Evolutionary conservation across 208 protist genomes (phyloP).

Genomic region (Angomonas deanei): DNA sequence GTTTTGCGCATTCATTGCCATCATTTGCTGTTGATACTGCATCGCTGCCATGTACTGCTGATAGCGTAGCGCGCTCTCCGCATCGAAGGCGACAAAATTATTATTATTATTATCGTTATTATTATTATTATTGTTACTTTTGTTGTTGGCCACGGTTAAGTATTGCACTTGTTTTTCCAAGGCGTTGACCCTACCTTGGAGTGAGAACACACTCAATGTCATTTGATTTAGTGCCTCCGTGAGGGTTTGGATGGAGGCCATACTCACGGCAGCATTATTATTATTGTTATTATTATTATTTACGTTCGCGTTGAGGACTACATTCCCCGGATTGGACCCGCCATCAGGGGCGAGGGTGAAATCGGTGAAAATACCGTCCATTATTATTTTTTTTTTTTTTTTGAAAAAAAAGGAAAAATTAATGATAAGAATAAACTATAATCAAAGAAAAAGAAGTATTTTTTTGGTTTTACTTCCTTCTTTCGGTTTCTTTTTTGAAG

Average conservation of each 20-base stretch:
- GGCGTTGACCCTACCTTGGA: background rate
- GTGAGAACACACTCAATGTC: background rate
- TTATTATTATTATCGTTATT: background rate
- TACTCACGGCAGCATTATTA: background rate
- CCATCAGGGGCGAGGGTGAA: background rate
- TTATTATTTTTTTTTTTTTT: too few relatives aligned
- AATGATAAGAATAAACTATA: too few relatives aligned
- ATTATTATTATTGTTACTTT: slow-evolving; percentile 13
- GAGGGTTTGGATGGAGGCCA: background rate
- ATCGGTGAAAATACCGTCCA: too few relatives aligned
- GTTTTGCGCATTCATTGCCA: background rate
- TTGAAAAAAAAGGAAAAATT: slow-evolving; percentile 13
- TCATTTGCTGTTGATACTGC: slow-evolving; percentile 9
- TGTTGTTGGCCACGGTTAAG: background rate
- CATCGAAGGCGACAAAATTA: background rate
- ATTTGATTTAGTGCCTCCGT: background rate
- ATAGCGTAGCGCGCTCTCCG: slow-evolving; percentile 7
- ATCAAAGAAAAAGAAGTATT: too few relatives aligned
- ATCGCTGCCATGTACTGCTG: slow-evolving; percentile 11
- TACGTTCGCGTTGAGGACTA: background rate
- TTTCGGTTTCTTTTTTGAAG: too few relatives aligned
- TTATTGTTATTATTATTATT: slow-evolving; percentile 19
- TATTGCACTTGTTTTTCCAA: background rate
- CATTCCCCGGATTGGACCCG: background rate
- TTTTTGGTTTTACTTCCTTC: too few relatives aligned